A percentile compares a stretch with the other conserved stretches of the same genome.
Evolutionary conservation across 2,329 filamentous ascomycete species (phyloP).

Genomic region (Cladosporium colombiae): DNA sequence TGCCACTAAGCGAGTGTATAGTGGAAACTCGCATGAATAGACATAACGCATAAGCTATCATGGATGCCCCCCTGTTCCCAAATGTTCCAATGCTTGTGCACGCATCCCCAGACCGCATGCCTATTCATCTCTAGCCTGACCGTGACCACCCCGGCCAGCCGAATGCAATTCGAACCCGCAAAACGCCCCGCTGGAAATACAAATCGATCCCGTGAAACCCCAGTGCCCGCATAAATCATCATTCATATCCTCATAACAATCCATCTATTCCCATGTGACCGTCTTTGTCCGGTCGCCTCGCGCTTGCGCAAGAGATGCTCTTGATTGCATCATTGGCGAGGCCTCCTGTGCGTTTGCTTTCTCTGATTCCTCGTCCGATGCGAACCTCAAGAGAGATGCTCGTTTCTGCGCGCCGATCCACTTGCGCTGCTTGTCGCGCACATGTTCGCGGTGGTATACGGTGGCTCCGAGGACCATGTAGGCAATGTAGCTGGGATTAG

Average conservation of each 20-base stretch:
- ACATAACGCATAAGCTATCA: background rate
- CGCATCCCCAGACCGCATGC: background rate
- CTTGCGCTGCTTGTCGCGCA: slow-evolving; percentile 2
- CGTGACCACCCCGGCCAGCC: background rate
- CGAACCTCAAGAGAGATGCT: background rate
- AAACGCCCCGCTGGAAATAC: background rate
- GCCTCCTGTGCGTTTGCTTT: background rate
- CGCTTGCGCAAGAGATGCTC: slow-evolving; percentile 4
- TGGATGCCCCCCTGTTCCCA: background rate
- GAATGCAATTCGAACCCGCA: background rate
- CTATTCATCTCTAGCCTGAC: background rate
- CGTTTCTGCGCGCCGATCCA: slow-evolving; percentile 13
- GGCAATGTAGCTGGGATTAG: background rate
- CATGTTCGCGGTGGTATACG: background rate
- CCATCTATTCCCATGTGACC: slow-evolving; percentile 4
- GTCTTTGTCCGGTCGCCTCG: slow-evolving; percentile 1
- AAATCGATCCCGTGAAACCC: background rate
- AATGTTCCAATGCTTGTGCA: background rate
- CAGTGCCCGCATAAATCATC: background rate
- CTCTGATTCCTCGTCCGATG: background rate
- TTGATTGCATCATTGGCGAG: background rate
- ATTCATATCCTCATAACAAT: background rate
- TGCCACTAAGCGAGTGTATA: background rate
- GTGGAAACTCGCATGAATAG: background rate
- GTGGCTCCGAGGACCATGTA: background rate